Base-by-base conservation (phyloP, 2,329 filamentous ascomycete species). In the Cylindrodendrum hubeiense region DNA sequence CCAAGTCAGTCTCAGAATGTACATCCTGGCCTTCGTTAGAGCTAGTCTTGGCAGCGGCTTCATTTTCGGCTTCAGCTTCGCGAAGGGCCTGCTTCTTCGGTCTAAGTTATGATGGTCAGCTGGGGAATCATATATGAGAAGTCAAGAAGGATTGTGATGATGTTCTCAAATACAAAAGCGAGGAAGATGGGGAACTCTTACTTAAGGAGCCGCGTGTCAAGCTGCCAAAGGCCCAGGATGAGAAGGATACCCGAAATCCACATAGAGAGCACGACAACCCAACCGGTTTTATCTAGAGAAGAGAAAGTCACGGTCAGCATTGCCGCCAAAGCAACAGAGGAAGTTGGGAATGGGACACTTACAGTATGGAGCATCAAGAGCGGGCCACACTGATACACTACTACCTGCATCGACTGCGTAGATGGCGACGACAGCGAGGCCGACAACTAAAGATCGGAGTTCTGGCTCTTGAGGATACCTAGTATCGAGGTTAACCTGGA, bases 381-480 rank as follows among this genome's bases (percentile, higher is more conserved):
- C 55, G 4, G 55, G 64, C 60, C 64, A 66, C 6, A 66, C 50
- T 5, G 30, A 37, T 7, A 66, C 51, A 2, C 49, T 63, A 12
- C 50, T 66, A 3, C 55, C 60, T 17, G 64, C 64, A 15, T 63
- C 60, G 5, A 66, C 60, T 4, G 64, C 64, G 39, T 66, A 66
- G 50, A 66, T 66, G 21, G 64, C 64, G 15, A 64, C 64, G 7
- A 65, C 62, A 2, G 62, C 21, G 13, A 61, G n/a, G 28, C 64
- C 60, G 7, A 66, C 64, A 15, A 63, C 53, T n/a, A 66, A 33
- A n/a, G 64, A 57, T 26, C 64, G 44, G 4, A 52, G 60, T 22
- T 66, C 64, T 3, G 64, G 60, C n/a, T 66, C 64, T 55, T 63
- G 54, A 6, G 64, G 64, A 19, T 51, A 65, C 43, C 65, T 57